Conservation (phyloP, 306 rosid species). For the Prunus mira region DNA sequence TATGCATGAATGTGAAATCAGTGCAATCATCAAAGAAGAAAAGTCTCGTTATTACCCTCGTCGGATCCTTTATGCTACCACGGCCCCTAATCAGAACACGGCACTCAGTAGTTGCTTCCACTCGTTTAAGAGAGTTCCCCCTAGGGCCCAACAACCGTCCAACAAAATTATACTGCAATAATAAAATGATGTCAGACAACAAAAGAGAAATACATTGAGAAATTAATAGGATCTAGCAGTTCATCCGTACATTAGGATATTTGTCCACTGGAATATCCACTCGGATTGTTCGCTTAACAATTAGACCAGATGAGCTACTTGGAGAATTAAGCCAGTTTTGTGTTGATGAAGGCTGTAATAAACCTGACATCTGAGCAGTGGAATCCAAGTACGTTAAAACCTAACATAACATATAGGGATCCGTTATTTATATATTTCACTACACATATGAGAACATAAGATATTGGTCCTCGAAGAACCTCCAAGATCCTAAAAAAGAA, state of each 20-base stretch:
- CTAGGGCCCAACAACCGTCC: constrained; percentile 99
- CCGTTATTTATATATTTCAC: background rate
- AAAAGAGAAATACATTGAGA: background rate
- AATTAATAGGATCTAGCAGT: constrained; percentile 5
- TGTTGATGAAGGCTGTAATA: constrained; percentile 65
- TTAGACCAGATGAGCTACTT: constrained; percentile 77
- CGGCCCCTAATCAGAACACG: constrained; percentile 98
- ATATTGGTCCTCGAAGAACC: constrained; percentile 10
- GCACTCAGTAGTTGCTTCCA: constrained; percentile 88
- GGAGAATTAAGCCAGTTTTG: constrained; percentile 79
- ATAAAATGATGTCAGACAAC: constrained; percentile 30
- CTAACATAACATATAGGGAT: background rate
- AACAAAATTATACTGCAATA: constrained; percentile 86
- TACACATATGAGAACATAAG: constrained; percentile 11
- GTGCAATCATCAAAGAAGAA: background rate
- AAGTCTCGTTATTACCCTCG: constrained; percentile 56
- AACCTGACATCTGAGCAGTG: constrained; percentile 71
- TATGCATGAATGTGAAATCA: background rate
- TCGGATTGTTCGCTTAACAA: constrained; percentile 85
- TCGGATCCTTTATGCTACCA: constrained; percentile 96
- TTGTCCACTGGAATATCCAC: constrained; percentile 89
- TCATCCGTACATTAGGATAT: constrained; percentile 65
- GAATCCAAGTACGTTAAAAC: constrained; percentile 32
- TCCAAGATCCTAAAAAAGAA: background rate
- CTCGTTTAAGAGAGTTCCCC: constrained; percentile 97